Evolutionary conservation across 2,329 filamentous ascomycete genomes (phyloP), one percentile per base, ranked within the genome.

Genomic region (Paradendryphiella salina): DNA sequence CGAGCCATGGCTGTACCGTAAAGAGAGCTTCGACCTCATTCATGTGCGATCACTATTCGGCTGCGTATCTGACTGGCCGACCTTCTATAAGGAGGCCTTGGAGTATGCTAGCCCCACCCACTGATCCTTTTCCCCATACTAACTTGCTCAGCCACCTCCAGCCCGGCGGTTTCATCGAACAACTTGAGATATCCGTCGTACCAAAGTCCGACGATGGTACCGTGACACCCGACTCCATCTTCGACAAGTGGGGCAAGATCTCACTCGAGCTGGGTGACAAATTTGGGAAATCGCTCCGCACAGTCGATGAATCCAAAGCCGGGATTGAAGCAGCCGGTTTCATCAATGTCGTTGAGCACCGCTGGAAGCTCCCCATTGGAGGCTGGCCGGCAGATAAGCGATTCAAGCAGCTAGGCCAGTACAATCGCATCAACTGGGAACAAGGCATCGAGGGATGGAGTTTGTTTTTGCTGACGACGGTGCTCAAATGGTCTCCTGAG

Each of bases 271-370:
- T 70, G 1, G 71, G 66, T 17, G 62, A 65, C 7, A 56, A 61
- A 15, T 66, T 71, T 38, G 73, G 72, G 1, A 70, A 71, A n/a
- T 63, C 69, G 0, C 59, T 73, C 5, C 62, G 65, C 26, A 67
- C 76, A 17, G 75, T 72, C 31, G 26, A 67, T 26, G 48, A 72
- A 10, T 70, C 76, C 31, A 71, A 74, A 52, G 65, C 72, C 34
- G 74, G 76, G 46, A 73, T 84, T 59, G 66, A 71, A 3, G 77
- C 79, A 10, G 80, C 77, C 0, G 83, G 83, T 0, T 85, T 85
- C 54, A 69, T 74, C 36, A 76, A 83, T 46, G 76, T 85, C 0
- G 67, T 68, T 0, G 77, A 82, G 60, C 67, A 74, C 2, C 60
- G 78, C 11, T 64, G 56, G 54, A 69, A 67, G 42, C 5, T 79